Base-by-base conservation (phyloP, 805 yeast species). In the Maudiozyma barnettii region DNA sequence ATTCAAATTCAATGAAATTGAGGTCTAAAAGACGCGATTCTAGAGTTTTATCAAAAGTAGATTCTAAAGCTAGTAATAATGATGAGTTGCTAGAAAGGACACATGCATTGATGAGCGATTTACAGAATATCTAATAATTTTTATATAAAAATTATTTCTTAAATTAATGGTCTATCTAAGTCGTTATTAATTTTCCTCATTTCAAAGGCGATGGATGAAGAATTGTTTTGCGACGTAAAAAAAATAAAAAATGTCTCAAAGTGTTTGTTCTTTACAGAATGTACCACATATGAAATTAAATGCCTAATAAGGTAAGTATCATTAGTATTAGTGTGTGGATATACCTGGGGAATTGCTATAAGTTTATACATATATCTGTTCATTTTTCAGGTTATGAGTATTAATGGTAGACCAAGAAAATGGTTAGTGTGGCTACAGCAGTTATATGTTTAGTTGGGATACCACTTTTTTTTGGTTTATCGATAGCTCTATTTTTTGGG, bases 381-480 rank as follows among this genome's bases (percentile, higher is more conserved):
- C 10, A n/a, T 26, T 9, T 26, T 26, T 26, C 30, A 26, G 30
- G 2, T 3, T 26, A 26, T 9, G 3, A 26, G 8, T 12, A 26
- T 26, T 26, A 26, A 26, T 26, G 30, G 30, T 5, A 33, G n/a
- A 33, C 16, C 16, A 30, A 14, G 18, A 45, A 31, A 22, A 49
- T 51, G 54, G 31, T 45, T 14, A 37, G 40, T 41, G 45, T 48
- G 1, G 57, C 64, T 1, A 50, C 69, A 8, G 75, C 78, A 1
- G 79, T 75, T 3, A 79, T 79, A 2, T 70, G 76, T 51, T 76
- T 79, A 2, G 75, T 76, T 4, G 80, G 79, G 31, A 65, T 76
- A 21, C 81, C 81, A 0, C 55, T 68, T n/a, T 69, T 66, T 4
- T 51, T 73, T 9, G 70, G 72, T 1, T 12, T 70, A 1, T 16